Conservation (phyloP, 179 eudicot species). For the Amaranthus tricolor region DNA sequence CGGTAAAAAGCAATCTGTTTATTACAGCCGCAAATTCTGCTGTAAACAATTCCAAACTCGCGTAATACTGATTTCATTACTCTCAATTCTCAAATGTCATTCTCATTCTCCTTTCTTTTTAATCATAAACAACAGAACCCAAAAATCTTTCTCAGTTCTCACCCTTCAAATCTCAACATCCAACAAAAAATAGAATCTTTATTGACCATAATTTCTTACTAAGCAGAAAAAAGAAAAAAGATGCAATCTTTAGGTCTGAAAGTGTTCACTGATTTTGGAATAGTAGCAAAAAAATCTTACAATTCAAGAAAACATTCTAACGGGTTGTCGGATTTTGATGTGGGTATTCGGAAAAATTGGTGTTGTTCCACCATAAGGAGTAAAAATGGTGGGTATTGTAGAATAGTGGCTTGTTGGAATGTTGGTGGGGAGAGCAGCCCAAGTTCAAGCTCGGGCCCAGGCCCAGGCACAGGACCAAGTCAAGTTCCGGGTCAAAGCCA, state of each 20-base stretch:
- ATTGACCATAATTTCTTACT: not conserved
- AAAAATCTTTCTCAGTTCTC: too few relatives aligned
- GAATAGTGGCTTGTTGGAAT: conserved; percentile 54
- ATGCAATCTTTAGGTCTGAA: conserved; percentile 67
- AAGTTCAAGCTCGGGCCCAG: conserved; percentile 28
- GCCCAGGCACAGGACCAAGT: conserved; percentile 26
- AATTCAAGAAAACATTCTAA: conserved; percentile 23
- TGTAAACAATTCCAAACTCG: too few relatives aligned
- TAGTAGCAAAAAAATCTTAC: conserved; percentile 23
- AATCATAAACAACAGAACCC: too few relatives aligned
- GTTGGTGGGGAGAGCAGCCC: conserved; percentile 40
- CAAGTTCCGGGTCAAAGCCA: conserved; percentile 24
- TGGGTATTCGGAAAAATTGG: conserved; percentile 24
- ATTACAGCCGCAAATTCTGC: too few relatives aligned
- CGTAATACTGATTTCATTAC: too few relatives aligned
- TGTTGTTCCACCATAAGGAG: conserved; percentile 19
- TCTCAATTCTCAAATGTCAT: too few relatives aligned
- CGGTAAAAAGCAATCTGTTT: too few relatives aligned
- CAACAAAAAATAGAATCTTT: not conserved
- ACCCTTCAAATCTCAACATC: too few relatives aligned
- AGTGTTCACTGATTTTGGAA: conserved; percentile 42
- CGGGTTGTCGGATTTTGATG: conserved; percentile 31
- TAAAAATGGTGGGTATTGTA: conserved; percentile 25
- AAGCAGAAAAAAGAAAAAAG: not conserved
- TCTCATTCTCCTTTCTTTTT: too few relatives aligned